Evolutionary conservation across 768 basidiomycete species (phyloP).

Genomic region (Trametes cingulata): DNA sequence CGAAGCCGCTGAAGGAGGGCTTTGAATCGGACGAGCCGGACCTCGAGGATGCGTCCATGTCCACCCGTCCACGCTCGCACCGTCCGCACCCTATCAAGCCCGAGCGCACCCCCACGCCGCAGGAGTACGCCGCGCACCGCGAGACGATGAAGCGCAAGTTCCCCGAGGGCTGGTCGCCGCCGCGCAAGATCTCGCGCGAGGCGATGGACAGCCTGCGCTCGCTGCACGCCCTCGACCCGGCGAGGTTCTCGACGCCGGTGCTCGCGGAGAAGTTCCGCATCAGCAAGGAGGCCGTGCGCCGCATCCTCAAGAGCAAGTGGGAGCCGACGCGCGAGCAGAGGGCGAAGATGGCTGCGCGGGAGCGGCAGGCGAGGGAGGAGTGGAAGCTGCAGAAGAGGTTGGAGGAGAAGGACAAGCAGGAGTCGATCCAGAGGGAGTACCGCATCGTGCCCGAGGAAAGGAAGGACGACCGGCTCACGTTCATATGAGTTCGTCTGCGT

Average conservation of each 20-base stretch:
- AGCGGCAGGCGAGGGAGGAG: slow-evolving; percentile 27
- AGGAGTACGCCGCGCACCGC: slow-evolving; percentile 32
- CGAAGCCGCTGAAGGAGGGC: slow-evolving; percentile 8
- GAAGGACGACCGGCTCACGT: slow-evolving; percentile 7
- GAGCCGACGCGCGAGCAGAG: slow-evolving; percentile 37
- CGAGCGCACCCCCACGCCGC: slow-evolving; percentile 27
- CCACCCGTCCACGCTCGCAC: slow-evolving; percentile 6
- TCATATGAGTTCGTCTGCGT: not conserved
- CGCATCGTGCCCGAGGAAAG: slow-evolving; percentile 5
- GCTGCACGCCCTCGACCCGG: slow-evolving; percentile 45
- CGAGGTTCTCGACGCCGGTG: slow-evolving; percentile 40
- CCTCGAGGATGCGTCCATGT: slow-evolving; percentile 7
- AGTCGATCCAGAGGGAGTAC: not conserved
- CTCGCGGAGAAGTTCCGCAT: slow-evolving; percentile 51
- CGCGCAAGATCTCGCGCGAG: slow-evolving; percentile 50
- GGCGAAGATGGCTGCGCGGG: slow-evolving; percentile 31
- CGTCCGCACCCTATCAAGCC: slow-evolving; percentile 12
- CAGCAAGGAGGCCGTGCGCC: slow-evolving; percentile 50
- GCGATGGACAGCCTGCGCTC: slow-evolving; percentile 53
- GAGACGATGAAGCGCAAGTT: slow-evolving; percentile 35
- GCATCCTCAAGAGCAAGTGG: slow-evolving; percentile 51
- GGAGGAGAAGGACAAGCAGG: slow-evolving; percentile 21
- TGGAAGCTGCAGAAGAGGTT: slow-evolving; percentile 23
- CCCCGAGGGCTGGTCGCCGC: slow-evolving; percentile 50
- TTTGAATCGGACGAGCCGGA: slow-evolving; percentile 6